phyloP scores from a whole-genome alignment of 192 early-diverging fungal species.

The Coemansia sp. region DNA sequence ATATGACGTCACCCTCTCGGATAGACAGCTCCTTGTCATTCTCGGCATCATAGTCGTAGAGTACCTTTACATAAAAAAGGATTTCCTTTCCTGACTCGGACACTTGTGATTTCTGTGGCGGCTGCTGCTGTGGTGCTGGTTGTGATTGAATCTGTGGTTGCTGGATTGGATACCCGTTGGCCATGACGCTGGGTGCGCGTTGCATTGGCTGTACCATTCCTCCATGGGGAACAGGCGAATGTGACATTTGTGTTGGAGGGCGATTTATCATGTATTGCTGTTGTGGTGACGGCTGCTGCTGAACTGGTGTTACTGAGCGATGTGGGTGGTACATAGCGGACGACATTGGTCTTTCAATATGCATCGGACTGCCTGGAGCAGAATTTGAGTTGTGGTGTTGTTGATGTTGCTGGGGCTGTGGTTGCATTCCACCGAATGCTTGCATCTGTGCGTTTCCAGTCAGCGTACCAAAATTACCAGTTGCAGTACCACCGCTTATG shows the following conservation, averaged over 20 bases:
- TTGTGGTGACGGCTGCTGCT: slow-evolving; percentile 16
- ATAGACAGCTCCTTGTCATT: slow-evolving; percentile 51
- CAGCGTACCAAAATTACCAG: slow-evolving; percentile 44
- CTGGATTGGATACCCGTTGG: slow-evolving; percentile 6
- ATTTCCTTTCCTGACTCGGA: slow-evolving; percentile 43
- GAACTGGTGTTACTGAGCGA: slow-evolving; percentile 20
- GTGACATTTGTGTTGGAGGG: slow-evolving; percentile 45
- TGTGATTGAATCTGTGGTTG: not conserved
- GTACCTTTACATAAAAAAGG: slow-evolving; percentile 52
- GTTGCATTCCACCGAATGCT: slow-evolving; percentile 6
- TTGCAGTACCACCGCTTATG: slow-evolving; percentile 12
- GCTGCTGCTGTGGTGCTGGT: slow-evolving; percentile 25
- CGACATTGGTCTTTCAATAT: slow-evolving; percentile 27
- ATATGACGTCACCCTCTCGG: slow-evolving; percentile 48
- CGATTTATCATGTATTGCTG: slow-evolving; percentile 18
- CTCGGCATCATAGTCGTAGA: slow-evolving; percentile 58
- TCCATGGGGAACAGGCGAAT: slow-evolving; percentile 14
- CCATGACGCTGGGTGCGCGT: slow-evolving; percentile 44
- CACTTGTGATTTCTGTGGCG: slow-evolving; percentile 8
- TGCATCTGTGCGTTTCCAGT: slow-evolving; percentile 35
- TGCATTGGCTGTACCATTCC: slow-evolving; percentile 23
- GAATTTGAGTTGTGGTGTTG: slow-evolving; percentile 22
- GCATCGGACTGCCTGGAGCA: slow-evolving; percentile 35
- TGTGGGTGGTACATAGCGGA: slow-evolving; percentile 22
- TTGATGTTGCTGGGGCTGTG: slow-evolving; percentile 22